phyloP scores from a whole-genome alignment of 228 moss, liverwort and hornwort species.

The Sphagnum fallax region DNA sequence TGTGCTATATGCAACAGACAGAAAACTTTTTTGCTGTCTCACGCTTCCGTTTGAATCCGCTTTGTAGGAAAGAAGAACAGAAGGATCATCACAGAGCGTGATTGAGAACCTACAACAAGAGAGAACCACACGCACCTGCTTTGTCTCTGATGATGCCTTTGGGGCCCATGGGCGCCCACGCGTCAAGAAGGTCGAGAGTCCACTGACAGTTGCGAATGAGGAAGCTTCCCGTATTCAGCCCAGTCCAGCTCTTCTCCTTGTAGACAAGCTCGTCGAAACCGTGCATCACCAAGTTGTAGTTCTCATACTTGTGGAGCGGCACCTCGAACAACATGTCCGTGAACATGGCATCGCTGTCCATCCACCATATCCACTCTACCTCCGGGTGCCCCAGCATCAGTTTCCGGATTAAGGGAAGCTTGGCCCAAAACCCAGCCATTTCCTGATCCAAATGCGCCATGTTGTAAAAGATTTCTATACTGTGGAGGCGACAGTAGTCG shows the following conservation, averaged over 20 bases:
- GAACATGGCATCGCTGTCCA: constrained; percentile 41
- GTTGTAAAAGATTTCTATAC: constrained; percentile 31
- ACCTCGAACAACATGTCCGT: constrained; percentile 40
- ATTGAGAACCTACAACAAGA: neutral
- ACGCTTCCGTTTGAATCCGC: too few species aligned
- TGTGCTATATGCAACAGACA: too few species aligned
- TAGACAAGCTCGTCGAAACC: constrained; percentile 27
- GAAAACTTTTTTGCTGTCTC: too few species aligned
- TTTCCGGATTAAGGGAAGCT: constrained; percentile 36
- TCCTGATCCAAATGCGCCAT: constrained; percentile 46
- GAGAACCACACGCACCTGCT: constrained; percentile 15
- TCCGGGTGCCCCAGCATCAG: constrained; percentile 30
- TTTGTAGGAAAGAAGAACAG: too few species aligned
- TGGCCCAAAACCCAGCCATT: constrained; percentile 58
- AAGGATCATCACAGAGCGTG: too few species aligned
- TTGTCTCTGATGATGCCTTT: constrained; percentile 21
- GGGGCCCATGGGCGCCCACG: constrained; percentile 43
- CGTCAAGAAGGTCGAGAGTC: constrained; percentile 31
- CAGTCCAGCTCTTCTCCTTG: constrained; percentile 25
- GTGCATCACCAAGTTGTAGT: constrained; percentile 33
- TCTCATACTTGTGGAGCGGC: constrained; percentile 23
- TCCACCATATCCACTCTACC: constrained; percentile 49
- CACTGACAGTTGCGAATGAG: constrained; percentile 39
- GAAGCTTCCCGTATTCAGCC: constrained; percentile 39
- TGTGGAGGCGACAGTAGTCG: constrained; percentile 28